Base-by-base conservation (phyloP, 2,329 filamentous ascomycete species). In the Trichoderma guizhouense region DNA sequence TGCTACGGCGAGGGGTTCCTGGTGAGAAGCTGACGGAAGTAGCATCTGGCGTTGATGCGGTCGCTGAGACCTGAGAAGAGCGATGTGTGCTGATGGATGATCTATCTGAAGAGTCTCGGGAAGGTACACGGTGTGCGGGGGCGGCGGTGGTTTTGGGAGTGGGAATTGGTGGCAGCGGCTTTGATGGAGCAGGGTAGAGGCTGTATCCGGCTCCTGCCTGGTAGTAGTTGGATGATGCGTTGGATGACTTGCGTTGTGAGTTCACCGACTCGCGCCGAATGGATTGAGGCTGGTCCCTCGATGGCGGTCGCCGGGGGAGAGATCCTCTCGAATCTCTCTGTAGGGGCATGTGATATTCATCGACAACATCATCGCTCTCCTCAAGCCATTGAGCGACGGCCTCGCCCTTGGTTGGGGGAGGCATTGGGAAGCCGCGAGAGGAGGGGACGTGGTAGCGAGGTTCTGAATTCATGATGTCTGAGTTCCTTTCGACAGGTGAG, bases 161-260 rank as follows among this genome's bases (percentile, higher is more conserved):
- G 21, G 74, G 74, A 11, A 76, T 55, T 14, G 74, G 68, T 11
- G 74, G 74, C 2, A 76, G 55, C 5, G 74, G 74, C 62, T 76
- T 76, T 12, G 72, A 73, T 3, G 74, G 74, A 26, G 74, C 73
- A 24, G 74, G 74, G 55, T 73, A 73, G 6, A 73, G 71, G 57
- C 72, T 75, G 55, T 72, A 73, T 24, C 34, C 72, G 2, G 72
- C 61, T 24, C 34, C 72, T 12, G 72, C 61, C 26, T 58, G 34
- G 51, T 73, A 72, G 58, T 58, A 70, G 36, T 53, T 63, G 66
- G 72, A 73, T 62, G 72, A 73, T 24, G 72, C 64, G 43, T 67
- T 72, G 39, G 72, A 73, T 14, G 71, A 32, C 32, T 73, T 73
- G 57, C 72, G 63, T 12, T 71, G 67, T n/a, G 71, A 72, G 26